Conservation (phyloP, 176 grass and related monocot species). For the Poa pratensis region DNA sequence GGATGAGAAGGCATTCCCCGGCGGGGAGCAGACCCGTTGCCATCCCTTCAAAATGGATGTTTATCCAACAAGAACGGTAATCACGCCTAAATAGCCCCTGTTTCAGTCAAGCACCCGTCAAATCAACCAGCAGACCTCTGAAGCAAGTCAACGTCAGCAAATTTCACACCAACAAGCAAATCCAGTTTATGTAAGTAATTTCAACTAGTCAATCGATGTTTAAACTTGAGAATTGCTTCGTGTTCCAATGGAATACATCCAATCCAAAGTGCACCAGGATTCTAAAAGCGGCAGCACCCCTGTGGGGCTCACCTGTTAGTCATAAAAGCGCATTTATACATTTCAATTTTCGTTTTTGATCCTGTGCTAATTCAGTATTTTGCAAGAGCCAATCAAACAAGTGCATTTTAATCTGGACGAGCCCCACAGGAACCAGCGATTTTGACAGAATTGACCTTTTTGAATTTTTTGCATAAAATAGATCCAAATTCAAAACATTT, state of each 20-base stretch:
- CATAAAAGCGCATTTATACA: neutral
- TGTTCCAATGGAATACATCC: constrained; percentile 7
- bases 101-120: constrained; percentile 31
- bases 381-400: neutral
- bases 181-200: neutral
- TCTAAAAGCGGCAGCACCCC: neutral
- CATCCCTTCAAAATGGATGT: no score
- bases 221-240: neutral
- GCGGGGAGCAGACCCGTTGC: no score
- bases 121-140: constrained; percentile 25
- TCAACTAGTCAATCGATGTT: constrained; percentile 26
- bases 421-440: no score
- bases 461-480: no score
- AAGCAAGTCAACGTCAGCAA: constrained; percentile 1
- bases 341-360: neutral
- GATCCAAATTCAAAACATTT: no score
- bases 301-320: neutral
- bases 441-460: no score
- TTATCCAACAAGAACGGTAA: neutral
- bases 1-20: no score
- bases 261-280: neutral
- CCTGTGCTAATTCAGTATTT: neutral
- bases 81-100: neutral
- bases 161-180: neutral
- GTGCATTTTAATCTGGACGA: neutral